These are phyloP conservation scores for Cladosporium sp. DNA, from an alignment of 2,329 filamentous ascomycete genomes.

Conservation along the genomic window DNA sequence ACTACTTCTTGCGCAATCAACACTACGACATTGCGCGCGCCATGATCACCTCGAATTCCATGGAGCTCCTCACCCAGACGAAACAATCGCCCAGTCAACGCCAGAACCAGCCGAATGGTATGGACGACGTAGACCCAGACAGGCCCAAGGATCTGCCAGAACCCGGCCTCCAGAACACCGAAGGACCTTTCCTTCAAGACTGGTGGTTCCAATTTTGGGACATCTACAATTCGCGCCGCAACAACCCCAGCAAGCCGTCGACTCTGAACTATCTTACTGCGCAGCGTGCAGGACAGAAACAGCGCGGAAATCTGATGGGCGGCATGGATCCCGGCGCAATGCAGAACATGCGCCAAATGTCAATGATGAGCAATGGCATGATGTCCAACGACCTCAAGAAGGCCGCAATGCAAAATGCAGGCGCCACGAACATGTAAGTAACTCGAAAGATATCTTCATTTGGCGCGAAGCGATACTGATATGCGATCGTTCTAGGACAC, in stretches of 20 bases:
- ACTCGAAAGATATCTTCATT: background rate
- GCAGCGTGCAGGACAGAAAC: conserved; percentile 71
- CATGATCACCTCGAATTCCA: conserved; percentile 51
- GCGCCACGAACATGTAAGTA: conserved; percentile 21
- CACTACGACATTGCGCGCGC: conserved; percentile 80
- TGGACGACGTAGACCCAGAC: conserved; percentile 70
- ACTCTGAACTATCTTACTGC: conserved; percentile 38
- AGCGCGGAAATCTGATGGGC: conserved; percentile 64
- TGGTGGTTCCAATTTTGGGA: conserved; percentile 99
- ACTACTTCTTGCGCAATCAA: conserved; percentile 81
- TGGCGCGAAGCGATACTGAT: background rate
- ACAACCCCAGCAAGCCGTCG: conserved; percentile 49
- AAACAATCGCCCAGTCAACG: conserved; percentile 59
- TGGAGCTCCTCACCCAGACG: conserved; percentile 44
- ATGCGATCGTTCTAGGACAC: conserved; percentile 20
- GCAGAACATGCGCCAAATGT: conserved; percentile 56
- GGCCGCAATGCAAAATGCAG: conserved; percentile 19
- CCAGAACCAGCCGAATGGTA: conserved; percentile 52
- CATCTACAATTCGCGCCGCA: conserved; percentile 79
- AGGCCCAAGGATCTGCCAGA: conserved; percentile 75
- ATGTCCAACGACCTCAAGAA: conserved; percentile 44
- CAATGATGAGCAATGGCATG: conserved; percentile 40
- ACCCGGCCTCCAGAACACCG: conserved; percentile 63
- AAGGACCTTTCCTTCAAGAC: conserved; percentile 85
- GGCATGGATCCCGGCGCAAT: conserved; percentile 54